These are phyloP conservation scores for Gymnopilus dilepis DNA, from an alignment of 768 basidiomycete genomes.

Conservation along the genomic window DNA sequence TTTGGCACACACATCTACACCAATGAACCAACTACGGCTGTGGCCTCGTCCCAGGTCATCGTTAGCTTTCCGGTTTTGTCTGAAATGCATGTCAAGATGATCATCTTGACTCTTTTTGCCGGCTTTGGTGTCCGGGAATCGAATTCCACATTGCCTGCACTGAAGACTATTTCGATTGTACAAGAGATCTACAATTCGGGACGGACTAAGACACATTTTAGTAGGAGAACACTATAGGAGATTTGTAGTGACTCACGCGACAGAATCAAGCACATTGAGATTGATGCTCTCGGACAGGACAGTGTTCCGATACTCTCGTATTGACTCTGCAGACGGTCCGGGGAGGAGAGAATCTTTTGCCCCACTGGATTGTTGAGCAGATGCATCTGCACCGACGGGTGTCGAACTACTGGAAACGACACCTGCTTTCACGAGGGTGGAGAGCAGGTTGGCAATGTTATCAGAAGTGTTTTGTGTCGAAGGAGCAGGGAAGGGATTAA, in stretches of 20 bases:
- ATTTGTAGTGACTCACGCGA: constrained; percentile 53
- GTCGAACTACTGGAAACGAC: constrained; percentile 64
- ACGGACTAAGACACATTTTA: constrained; percentile 22
- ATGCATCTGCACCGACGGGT: constrained; percentile 53
- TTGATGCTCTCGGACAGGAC: constrained; percentile 66
- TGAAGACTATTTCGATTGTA: constrained; percentile 78
- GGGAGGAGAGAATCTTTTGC: constrained; percentile 26
- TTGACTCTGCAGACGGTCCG: constrained; percentile 51
- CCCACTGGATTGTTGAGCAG: constrained; percentile 43
- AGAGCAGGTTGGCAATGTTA: constrained; percentile 64
- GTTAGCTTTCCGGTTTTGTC: constrained; percentile 85
- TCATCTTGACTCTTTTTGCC: constrained; percentile 83
- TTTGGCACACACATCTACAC: constrained; percentile 67
- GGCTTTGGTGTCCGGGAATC: constrained; percentile 73
- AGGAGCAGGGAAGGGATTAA: constrained; percentile 5
- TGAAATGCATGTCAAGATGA: constrained; percentile 97
- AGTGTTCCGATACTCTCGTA: constrained; percentile 61
- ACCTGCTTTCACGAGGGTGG: constrained; percentile 80
- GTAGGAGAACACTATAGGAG: neutral
- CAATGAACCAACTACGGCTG: constrained; percentile 88
- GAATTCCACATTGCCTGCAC: constrained; percentile 93
- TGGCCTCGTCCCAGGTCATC: constrained; percentile 84
- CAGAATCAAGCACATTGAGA: constrained; percentile 71
- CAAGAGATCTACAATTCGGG: constrained; percentile 66
- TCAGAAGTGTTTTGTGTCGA: constrained; percentile 34